Evolutionary conservation across 805 yeast species (phyloP), one percentile per base, ranked within the genome.

Genomic region (Hanseniaspora valbyensis): DNA sequence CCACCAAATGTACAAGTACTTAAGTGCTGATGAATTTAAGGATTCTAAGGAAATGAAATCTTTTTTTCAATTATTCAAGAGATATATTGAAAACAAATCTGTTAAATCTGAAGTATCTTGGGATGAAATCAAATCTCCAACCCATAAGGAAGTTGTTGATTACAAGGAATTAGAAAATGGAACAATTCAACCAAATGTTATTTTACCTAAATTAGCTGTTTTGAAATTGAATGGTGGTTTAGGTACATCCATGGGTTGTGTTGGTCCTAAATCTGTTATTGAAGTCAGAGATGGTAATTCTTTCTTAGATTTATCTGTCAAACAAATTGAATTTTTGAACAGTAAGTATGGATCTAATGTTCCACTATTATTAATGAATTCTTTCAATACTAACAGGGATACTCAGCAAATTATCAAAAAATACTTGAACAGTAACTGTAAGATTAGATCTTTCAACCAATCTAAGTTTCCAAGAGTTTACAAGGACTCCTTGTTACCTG

Each of bases 171-270:
- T 88, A 56, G 62, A 62, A 4, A 24, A 44, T 9, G 38, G 25
- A 4, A 25, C 32, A 7, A 7, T 40, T 9, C 56, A 57, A 8
- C 54, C 64, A 22, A 61, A 67, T 13, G 72, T 69, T 43, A 66
- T 66, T 53, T 74, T 92, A 61, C 69, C 79, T 58, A 89, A 89
- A 68, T 76, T 92, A 65, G 97, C 96, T 8, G 98, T 92, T 38
- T 75, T 92, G 68, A 92, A 92, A 72, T 77, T 92, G 66, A 92
- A 92, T 66, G 98, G 98, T 74, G 98, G 98, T 39, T 75, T 92
- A 59, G 98, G 98, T 64, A 92, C 98, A 19, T 90, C 97, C 9
- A 92, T 92, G 98, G 98, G 98, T 53, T 92, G 98, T 72, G 96
- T 92, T 55, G 98, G 98, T 53, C 98, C 98, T 56, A 89, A 89